Conservation (phyloP, 192 early-diverging fungal species). For the Coemansia umbellata region DNA sequence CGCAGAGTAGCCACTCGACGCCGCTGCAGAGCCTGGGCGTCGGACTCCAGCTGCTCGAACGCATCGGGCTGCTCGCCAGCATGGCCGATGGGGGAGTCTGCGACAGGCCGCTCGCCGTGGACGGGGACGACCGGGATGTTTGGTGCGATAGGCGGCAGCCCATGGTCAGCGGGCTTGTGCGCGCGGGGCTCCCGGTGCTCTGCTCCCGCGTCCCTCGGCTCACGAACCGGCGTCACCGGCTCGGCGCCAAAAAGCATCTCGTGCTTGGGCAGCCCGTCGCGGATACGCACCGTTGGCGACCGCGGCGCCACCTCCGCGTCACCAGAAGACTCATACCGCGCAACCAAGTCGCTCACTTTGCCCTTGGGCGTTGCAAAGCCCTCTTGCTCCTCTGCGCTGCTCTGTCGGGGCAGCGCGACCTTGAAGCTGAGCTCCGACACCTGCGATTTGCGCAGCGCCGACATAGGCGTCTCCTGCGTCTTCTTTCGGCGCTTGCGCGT, state of each 20-base stretch:
- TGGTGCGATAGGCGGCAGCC: conserved; percentile 32
- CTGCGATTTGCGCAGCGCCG: conserved; percentile 49
- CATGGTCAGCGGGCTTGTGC: not conserved
- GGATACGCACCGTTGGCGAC: conserved; percentile 22
- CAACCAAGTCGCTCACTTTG: conserved; percentile 23
- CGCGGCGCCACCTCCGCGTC: not conserved
- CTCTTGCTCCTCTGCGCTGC: not conserved
- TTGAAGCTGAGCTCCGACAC: conserved; percentile 30
- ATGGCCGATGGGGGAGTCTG: not conserved
- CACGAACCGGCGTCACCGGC: conserved; percentile 49
- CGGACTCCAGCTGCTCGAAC: conserved; percentile 16
- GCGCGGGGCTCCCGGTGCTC: conserved; percentile 1
- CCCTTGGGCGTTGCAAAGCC: conserved; percentile 1
- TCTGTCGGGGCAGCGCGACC: conserved; percentile 23
- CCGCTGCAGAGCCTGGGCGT: conserved; percentile 38
- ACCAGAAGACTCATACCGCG: conserved; percentile 10
- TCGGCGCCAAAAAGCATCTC: conserved; percentile 8
- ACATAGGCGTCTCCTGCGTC: conserved; percentile 29
- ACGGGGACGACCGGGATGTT: conserved; percentile 5
- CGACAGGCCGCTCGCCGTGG: not conserved
- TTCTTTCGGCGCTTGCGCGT: conserved; percentile 37
- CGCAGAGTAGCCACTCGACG: conserved; percentile 48
- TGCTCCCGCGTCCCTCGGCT: conserved; percentile 27
- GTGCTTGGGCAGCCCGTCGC: conserved; percentile 5
- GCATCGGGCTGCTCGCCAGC: not conserved